Evolutionary conservation across 805 yeast genomes (phyloP).

Genomic region (Citeromyces nyonsensis): DNA sequence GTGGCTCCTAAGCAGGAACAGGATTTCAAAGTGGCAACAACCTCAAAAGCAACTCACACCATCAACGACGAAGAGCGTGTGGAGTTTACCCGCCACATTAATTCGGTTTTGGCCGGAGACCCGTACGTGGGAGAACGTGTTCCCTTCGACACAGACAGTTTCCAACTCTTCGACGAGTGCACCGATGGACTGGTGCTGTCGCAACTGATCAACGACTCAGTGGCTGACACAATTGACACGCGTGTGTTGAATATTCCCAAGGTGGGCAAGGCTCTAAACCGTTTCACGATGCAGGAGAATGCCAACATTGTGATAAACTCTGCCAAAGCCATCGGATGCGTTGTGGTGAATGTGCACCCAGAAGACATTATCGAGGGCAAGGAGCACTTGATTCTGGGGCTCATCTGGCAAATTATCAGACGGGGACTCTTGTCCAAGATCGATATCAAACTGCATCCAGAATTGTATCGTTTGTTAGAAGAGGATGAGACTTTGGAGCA

Average conservation of each 20-base stretch:
- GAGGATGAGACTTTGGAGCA: conserved; percentile 97
- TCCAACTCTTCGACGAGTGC: conserved; percentile 94
- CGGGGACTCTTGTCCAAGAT: conserved; percentile 90
- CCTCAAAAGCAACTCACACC: conserved; percentile 91
- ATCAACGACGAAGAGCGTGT: conserved; percentile 94
- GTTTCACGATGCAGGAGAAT: conserved; percentile 91
- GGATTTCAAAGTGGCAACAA: conserved; percentile 71
- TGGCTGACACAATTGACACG: conserved; percentile 95
- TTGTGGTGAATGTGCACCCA: conserved; percentile 93
- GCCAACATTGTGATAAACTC: conserved; percentile 96
- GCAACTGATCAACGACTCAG: conserved; percentile 90
- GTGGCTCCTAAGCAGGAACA: conserved; percentile 16
- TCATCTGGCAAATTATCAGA: conserved; percentile 95
- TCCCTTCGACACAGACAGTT: conserved; percentile 87
- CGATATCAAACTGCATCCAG: conserved; percentile 93
- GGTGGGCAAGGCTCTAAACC: conserved; percentile 67
- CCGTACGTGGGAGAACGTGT: conserved; percentile 67
- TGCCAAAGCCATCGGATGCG: conserved; percentile 97
- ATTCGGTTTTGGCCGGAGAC: conserved; percentile 83
- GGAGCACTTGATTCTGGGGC: conserved; percentile 80
- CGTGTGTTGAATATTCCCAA: conserved; percentile 89
- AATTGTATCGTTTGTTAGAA: conserved; percentile 82
- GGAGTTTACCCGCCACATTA: conserved; percentile 93
- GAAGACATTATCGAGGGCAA: conserved; percentile 90
- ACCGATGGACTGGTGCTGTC: conserved; percentile 89